Conservation (phyloP, 1,284 basidiomycete genomes). For the Acaromyces ingoldii region DNA sequence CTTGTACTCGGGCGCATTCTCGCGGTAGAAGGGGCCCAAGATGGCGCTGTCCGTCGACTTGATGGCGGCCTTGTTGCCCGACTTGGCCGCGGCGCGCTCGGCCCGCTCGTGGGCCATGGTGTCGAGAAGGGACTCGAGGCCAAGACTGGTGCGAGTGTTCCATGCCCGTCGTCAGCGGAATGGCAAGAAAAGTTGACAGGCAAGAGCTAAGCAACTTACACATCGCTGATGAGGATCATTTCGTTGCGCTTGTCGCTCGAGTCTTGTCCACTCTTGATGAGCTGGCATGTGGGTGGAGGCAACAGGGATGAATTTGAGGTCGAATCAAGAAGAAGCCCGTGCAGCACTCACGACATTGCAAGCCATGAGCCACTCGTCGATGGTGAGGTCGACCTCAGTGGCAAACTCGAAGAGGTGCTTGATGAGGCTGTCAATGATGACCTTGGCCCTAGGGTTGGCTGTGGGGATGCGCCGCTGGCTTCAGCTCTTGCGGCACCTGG, state of each 20-base stretch:
- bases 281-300: too few species aligned
- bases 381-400: conserved; percentile 51
- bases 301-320: too few species aligned
- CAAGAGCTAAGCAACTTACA: too few species aligned
- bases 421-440: conserved; percentile 50
- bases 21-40: conserved; percentile 51
- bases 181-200: too few species aligned
- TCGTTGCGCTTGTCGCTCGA: conserved; percentile 52
- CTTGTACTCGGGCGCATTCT: conserved; percentile 44
- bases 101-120: conserved; percentile 19
- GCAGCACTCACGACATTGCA: conserved; percentile 52
- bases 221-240: conserved; percentile 52
- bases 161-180: too few species aligned
- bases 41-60: conserved; percentile 47
- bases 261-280: conserved; percentile 52
- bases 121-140: conserved; percentile 52
- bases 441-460: conserved; percentile 50
- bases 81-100: background rate
- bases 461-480: too few species aligned
- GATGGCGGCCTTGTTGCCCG: background rate
- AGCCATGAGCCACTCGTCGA: conserved; percentile 51
- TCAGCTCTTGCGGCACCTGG: too few species aligned
- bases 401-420: conserved; percentile 48
- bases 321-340: too few species aligned
- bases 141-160: conserved; percentile 20